These are phyloP conservation scores for Wallacemonas sp. DNA, from an alignment of 208 protist species.

Conservation along the genomic window DNA sequence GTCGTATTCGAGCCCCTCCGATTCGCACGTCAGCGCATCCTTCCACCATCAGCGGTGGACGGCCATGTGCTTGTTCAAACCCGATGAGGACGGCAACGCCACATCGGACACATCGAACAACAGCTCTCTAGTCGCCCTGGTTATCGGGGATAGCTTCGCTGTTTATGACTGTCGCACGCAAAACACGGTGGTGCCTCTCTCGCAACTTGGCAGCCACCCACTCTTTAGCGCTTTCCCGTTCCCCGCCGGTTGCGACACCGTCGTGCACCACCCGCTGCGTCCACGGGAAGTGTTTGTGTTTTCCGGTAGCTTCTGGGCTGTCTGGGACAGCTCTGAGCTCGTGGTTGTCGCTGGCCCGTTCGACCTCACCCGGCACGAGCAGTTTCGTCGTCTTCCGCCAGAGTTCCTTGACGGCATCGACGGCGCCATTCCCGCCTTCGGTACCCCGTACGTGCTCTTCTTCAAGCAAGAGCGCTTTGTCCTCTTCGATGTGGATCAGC, in stretches of 20 bases:
- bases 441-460: constrained; percentile 52
- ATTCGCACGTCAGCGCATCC: not conserved
- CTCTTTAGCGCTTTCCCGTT: constrained; percentile 37
- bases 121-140: constrained; percentile 22
- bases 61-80: constrained; percentile 27
- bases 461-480: constrained; percentile 59
- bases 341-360: constrained; percentile 37
- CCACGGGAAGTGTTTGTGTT: constrained; percentile 49
- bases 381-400: constrained; percentile 44
- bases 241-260: constrained; percentile 43
- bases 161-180: constrained; percentile 29
- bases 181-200: not conserved
- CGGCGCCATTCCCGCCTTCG: constrained; percentile 40
- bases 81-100: too few relatives aligned
- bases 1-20: not conserved
- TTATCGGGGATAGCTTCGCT: constrained; percentile 33
- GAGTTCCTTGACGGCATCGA: constrained; percentile 42
- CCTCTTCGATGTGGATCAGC: constrained; percentile 45
- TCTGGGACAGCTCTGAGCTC: constrained; percentile 48
- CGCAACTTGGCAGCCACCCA: constrained; percentile 8
- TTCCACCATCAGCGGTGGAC: constrained; percentile 25
- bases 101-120: too few relatives aligned
- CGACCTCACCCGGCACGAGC: constrained; percentile 17
- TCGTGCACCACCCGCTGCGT: constrained; percentile 44
- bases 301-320: constrained; percentile 31